Percentiles rank a stretch among this genome's conserved stretches.
These are phyloP conservation scores for Eucalyptus curtisii DNA, from an alignment of 345 rosid genomes.

Conservation along the genomic window DNA sequence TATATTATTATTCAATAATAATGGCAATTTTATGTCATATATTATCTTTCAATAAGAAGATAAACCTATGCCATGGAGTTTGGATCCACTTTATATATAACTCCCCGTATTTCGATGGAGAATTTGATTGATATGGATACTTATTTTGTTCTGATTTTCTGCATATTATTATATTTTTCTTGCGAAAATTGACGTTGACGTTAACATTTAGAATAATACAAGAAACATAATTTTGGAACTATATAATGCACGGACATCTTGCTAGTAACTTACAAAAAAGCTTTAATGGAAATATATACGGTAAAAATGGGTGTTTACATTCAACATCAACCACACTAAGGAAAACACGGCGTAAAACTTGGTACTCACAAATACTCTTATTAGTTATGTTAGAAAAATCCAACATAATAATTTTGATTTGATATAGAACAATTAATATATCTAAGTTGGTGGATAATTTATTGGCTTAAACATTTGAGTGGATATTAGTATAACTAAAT, in stretches of 20 bases:
- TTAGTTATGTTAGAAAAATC: neutral
- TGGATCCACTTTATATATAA: neutral
- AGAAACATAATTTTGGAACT: neutral
- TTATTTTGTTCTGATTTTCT: too few species aligned
- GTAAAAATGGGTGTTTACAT: neutral
- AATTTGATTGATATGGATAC: neutral
- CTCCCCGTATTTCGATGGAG: neutral
- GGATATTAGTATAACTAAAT: fast-evolving
- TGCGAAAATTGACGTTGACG: neutral
- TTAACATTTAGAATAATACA: neutral
- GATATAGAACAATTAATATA: neutral
- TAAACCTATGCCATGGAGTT: neutral
- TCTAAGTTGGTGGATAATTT: neutral
- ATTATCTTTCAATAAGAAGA: neutral
- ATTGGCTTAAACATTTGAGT: neutral
- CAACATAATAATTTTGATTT: neutral
- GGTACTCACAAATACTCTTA: neutral
- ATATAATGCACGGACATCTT: neutral
- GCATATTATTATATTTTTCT: neutral
- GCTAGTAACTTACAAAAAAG: neutral
- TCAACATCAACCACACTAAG: neutral
- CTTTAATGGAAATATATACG: neutral
- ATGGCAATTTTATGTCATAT: neutral
- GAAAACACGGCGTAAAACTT: neutral
- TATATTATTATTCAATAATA: neutral